Conservation (phyloP, 768 basidiomycete species). For the Russula vinacea region DNA sequence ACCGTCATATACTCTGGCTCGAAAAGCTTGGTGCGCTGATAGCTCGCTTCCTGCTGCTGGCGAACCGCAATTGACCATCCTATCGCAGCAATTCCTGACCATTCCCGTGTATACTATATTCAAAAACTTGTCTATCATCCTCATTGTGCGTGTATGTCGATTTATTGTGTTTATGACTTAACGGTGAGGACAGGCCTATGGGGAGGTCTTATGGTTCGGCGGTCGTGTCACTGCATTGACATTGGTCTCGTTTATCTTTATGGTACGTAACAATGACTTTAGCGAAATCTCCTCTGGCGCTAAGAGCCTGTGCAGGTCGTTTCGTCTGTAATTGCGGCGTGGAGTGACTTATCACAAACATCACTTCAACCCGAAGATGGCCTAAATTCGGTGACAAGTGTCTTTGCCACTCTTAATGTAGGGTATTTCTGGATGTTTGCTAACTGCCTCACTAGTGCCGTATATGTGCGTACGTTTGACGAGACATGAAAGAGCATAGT, state of each 20-base stretch:
- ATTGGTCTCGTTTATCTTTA: slow-evolving; percentile 84
- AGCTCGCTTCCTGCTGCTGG: not conserved
- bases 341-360: slow-evolving; percentile 57
- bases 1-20: slow-evolving; percentile 97
- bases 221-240: slow-evolving; percentile 85
- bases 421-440: slow-evolving; percentile 97
- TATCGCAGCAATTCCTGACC: slow-evolving; percentile 82
- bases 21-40: slow-evolving; percentile 79
- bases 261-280: slow-evolving; percentile 51
- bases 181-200: slow-evolving; percentile 68
- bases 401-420: slow-evolving; percentile 56
- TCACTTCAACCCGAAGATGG: slow-evolving; percentile 28
- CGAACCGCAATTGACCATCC: not conserved
- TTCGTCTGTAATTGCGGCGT: slow-evolving; percentile 96
- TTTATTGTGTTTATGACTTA: slow-evolving; percentile 7
- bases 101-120: slow-evolving; percentile 99
- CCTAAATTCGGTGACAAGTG: slow-evolving; percentile 42
- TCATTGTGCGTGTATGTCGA: slow-evolving; percentile 65
- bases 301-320: slow-evolving; percentile 54
- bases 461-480: slow-evolving; percentile 60
- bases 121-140: slow-evolving; percentile 98
- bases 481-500: not conserved
- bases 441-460: slow-evolving; percentile 87
- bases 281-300: not conserved
- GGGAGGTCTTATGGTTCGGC: slow-evolving; percentile 96